phyloP scores from a whole-genome alignment of 2,329 filamentous ascomycete genomes.

The Phaeoacremonium minimum region DNA sequence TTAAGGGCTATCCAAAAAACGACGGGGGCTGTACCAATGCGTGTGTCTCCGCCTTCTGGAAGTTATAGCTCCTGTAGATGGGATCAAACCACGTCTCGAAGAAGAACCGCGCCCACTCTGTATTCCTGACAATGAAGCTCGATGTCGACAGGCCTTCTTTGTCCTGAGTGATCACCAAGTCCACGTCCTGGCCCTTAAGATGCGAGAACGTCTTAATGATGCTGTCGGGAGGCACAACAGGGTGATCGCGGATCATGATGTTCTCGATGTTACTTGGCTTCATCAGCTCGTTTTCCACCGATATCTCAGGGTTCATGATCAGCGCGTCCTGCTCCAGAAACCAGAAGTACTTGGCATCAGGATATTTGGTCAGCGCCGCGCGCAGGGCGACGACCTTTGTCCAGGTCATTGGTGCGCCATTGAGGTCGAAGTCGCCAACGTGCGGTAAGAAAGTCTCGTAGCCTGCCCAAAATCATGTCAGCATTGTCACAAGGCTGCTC shows the following conservation, averaged over 20 bases:
- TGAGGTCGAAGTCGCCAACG: slow-evolving; percentile 69
- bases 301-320: slow-evolving; percentile 77
- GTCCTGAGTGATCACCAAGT: slow-evolving; percentile 83
- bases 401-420: slow-evolving; percentile 60
- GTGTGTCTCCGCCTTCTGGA: slow-evolving; percentile 90
- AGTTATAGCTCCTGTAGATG: slow-evolving; percentile 89
- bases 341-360: slow-evolving; percentile 78
- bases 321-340: slow-evolving; percentile 79
- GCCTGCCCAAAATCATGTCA: slow-evolving; percentile 45
- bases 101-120: slow-evolving; percentile 90
- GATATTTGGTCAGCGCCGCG: slow-evolving; percentile 79
- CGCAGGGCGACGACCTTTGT: slow-evolving; percentile 79
- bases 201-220: slow-evolving; percentile 93
- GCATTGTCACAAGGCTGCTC: not conserved
- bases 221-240: slow-evolving; percentile 90
- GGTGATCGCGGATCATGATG: slow-evolving; percentile 78
- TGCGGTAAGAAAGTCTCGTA: slow-evolving; percentile 82
- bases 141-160: slow-evolving; percentile 69
- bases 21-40: slow-evolving; percentile 62
- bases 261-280: slow-evolving; percentile 62
- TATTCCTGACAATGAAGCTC: slow-evolving; percentile 76
- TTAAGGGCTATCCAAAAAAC: not conserved
- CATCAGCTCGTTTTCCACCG: slow-evolving; percentile 69
- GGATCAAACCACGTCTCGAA: slow-evolving; percentile 96
- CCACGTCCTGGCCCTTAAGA: slow-evolving; percentile 71